A percentile compares a stretch with the other conserved stretches of the same genome.
Conservation (phyloP, 1,284 basidiomycete genomes). For the Omphalotus olearius region DNA sequence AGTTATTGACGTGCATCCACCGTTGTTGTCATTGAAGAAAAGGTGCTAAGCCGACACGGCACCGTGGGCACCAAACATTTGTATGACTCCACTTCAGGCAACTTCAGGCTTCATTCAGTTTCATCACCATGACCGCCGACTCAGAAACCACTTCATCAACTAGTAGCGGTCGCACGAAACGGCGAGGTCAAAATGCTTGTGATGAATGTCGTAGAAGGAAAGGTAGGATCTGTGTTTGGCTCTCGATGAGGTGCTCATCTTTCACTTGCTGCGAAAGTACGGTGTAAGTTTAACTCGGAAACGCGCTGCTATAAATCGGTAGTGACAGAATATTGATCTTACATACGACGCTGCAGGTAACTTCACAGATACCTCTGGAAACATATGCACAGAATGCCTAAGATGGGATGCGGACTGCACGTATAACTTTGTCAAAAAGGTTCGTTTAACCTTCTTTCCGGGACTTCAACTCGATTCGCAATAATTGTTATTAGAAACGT, state of each 20-base stretch:
- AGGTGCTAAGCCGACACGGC: too few relatives aligned
- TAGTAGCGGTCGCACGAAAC: not conserved
- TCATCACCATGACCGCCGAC: too few relatives aligned
- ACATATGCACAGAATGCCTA: constrained; percentile 9
- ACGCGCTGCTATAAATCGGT: not conserved
- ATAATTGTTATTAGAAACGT: constrained; percentile 5
- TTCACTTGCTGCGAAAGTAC: constrained; percentile 1
- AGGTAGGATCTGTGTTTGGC: not conserved
- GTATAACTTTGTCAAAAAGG: constrained; percentile 9
- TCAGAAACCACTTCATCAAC: too few relatives aligned
- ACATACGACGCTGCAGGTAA: constrained; percentile 13
- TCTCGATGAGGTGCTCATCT: not conserved
- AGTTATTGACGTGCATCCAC: too few relatives aligned
- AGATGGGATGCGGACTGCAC: constrained; percentile 10
- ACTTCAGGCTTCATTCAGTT: too few relatives aligned
- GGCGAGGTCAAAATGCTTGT: constrained; percentile 11
- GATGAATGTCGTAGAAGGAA: constrained; percentile 10
- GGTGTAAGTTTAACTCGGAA: constrained; percentile 4
- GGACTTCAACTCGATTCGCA: not conserved
- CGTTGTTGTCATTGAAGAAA: too few relatives aligned
- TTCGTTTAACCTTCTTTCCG: not conserved
- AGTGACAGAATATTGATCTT: not conserved
- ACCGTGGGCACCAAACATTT: too few relatives aligned
- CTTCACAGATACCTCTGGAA: constrained; percentile 7
- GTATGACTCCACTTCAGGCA: too few relatives aligned